A percentile compares a stretch with the other conserved stretches of the same genome.
phyloP scores from a whole-genome alignment of 2,329 filamentous ascomycete species.

The Coniochaeta hoffmannii region DNA sequence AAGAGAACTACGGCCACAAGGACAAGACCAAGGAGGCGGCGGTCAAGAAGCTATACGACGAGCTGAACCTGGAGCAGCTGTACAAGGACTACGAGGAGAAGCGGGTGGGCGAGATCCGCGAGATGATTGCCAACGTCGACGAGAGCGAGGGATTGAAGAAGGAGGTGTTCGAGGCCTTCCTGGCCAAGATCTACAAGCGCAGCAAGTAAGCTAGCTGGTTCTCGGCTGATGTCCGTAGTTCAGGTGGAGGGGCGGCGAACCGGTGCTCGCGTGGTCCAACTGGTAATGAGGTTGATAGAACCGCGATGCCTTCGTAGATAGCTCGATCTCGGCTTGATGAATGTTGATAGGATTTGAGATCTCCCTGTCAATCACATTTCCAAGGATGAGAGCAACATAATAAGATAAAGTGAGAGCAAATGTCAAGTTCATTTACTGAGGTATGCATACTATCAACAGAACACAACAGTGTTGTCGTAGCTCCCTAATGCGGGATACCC shows the following conservation, averaged over 20 bases:
- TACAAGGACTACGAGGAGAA: conserved; percentile 90
- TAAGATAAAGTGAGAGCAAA: no score
- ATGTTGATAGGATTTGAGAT: no score
- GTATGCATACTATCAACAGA: no score
- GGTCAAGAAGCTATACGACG: conserved; percentile 83
- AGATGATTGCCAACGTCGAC: conserved; percentile 71
- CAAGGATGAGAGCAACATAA: no score
- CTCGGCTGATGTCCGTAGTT: not conserved
- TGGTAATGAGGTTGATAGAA: not conserved
- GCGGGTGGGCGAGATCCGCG: conserved; percentile 67
- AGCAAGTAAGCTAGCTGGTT: conserved; percentile 61
- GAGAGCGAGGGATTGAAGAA: conserved; percentile 87
- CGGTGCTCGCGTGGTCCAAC: not conserved
- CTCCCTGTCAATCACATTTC: no score
- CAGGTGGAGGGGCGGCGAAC: not conserved
- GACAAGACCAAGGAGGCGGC: conserved; percentile 73
- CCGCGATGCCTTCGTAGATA: not conserved
- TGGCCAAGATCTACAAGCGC: conserved; percentile 96
- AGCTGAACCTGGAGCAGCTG: conserved; percentile 73
- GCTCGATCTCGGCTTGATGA: not conserved
- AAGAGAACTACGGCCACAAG: conserved; percentile 92
- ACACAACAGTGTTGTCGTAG: no score
- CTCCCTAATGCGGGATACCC: no score
- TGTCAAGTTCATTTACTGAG: no score
- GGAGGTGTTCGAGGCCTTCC: conserved; percentile 80